Evolutionary conservation across 2,329 filamentous ascomycete species (phyloP), one percentile per base, ranked within the genome.

Genomic region (Fusarium anthophilum): DNA sequence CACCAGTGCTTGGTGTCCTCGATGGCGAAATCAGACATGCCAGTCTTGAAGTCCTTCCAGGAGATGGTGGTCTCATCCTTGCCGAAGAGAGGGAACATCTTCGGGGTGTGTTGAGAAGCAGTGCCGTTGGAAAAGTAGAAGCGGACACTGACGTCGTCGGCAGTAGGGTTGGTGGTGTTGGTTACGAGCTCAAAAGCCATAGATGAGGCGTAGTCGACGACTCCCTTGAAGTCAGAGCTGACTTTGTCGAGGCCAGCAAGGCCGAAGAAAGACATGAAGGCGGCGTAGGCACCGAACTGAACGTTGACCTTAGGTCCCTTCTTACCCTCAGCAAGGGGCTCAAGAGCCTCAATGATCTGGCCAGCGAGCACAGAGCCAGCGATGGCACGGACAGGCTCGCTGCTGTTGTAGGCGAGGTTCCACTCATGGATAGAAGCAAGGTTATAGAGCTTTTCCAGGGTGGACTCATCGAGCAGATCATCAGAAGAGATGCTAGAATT

Each of bases 151-250:
- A 91, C 84, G 60, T 90, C 86, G 37, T 84, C 76, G 38, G 56
- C 45, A 66, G 77, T 72, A 17, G 91, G 88, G 80, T 79, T 75
- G 18, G 83, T 86, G 8, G 84, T 83, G 87, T 88, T 82, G 74
- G 89, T 89, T 61, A 91, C 85, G 28, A 92, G 84, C 85, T 98
- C 95, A 80, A 97, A 95, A 11, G 87, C 87, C 89, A 97, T 94
- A 73, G 91, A 91, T 6, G 91, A 92, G 10, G 94, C 94, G 78
- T 98, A 98, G 83, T 95, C 92, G n/a, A 92, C 91, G 18, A 98
- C 85, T 62, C 93, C 93, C 67, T 85, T 91, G 85, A 98, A 97
- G 80, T 93, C 84, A 3, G 83, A 75, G 66, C 86, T 89, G 5
- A 84, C 87, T 18, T 82, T 79, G 11, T 84, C 83, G 63, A 91